phyloP scores from a whole-genome alignment of 352 stramenopile genomes.

The Phytophthora podocarpi region DNA sequence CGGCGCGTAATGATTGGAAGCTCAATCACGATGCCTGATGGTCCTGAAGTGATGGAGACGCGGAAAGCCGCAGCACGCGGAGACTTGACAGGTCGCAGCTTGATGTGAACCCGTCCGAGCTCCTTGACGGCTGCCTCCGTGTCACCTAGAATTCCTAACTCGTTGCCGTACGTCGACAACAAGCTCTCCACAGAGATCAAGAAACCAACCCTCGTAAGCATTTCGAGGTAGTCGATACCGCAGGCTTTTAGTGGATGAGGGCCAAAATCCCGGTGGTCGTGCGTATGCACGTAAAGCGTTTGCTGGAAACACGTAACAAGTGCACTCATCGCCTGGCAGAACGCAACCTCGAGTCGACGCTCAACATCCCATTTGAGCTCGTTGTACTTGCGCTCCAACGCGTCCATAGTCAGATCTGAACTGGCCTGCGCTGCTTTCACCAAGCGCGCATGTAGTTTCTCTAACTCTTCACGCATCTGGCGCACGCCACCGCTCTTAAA shows the following conservation, averaged over 20 bases:
- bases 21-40: conserved; percentile 69
- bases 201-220: conserved; percentile 71
- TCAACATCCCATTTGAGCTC: conserved; percentile 87
- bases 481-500: conserved; percentile 81
- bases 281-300: conserved; percentile 80
- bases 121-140: conserved; percentile 84
- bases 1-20: conserved; percentile 73
- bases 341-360: conserved; percentile 81
- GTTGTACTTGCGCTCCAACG: conserved; percentile 76
- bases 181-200: conserved; percentile 86
- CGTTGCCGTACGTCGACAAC: conserved; percentile 86
- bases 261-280: conserved; percentile 50
- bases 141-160: conserved; percentile 85
- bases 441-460: conserved; percentile 53
- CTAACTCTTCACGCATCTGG: conserved; percentile 73
- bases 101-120: conserved; percentile 68
- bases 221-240: conserved; percentile 74
- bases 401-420: conserved; percentile 78
- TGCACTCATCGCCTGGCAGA: conserved; percentile 81
- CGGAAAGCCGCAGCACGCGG: conserved; percentile 67
- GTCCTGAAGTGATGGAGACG: conserved; percentile 70
- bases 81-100: conserved; percentile 70
- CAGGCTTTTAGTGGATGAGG: conserved; percentile 38
- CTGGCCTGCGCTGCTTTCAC: conserved; percentile 59
- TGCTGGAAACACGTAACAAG: conserved; percentile 88